Conservation (phyloP, 257 asterid genomes). For the Echium plantagineum region DNA sequence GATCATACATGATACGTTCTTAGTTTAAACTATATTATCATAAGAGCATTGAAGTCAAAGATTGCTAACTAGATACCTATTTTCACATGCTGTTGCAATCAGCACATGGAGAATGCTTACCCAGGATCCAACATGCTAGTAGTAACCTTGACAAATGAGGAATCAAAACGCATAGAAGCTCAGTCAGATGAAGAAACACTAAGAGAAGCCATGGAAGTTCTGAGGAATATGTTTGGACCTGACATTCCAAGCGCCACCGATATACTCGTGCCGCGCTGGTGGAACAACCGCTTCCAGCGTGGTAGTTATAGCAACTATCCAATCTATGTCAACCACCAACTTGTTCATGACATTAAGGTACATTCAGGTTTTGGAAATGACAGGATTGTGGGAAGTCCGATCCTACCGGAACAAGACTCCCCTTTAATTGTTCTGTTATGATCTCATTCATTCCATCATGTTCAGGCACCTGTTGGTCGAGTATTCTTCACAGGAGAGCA, state of each 20-base stretch:
- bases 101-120: conserved; percentile 97
- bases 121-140: conserved; percentile 86
- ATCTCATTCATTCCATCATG: not conserved
- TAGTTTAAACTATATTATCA: too few relatives aligned
- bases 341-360: conserved; percentile 61
- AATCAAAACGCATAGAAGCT: conserved; percentile 77
- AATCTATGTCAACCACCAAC: conserved; percentile 43
- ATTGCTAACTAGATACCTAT: not conserved
- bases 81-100: conserved; percentile 16
- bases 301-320: conserved; percentile 95
- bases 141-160: conserved; percentile 83
- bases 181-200: conserved; percentile 68
- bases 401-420: too few relatives aligned
- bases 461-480: conserved; percentile 86
- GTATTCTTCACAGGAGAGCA: conserved; percentile 88
- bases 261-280: conserved; percentile 90
- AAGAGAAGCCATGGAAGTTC: conserved; percentile 84
- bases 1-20: too few relatives aligned
- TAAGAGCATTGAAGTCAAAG: too few relatives aligned
- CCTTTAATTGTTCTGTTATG: not conserved
- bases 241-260: conserved; percentile 61
- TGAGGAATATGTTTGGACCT: conserved; percentile 74
- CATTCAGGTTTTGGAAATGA: not conserved
- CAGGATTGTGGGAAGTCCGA: too few relatives aligned
- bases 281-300: conserved; percentile 83